These are phyloP conservation scores for Alternaria hordeiaustralica DNA, from an alignment of 2,329 filamentous ascomycete species.

Conservation along the genomic window DNA sequence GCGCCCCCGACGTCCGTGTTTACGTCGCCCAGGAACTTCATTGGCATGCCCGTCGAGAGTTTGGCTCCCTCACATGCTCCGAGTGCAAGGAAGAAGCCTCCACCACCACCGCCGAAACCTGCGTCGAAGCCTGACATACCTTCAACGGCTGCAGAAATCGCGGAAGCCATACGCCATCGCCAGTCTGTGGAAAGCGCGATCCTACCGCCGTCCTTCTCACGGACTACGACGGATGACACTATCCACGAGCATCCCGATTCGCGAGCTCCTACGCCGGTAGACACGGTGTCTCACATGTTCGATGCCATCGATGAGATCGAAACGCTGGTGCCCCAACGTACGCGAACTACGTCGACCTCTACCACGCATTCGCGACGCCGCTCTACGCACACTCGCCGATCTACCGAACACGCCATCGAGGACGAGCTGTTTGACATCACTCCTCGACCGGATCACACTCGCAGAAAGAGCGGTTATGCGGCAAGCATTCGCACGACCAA, in stretches of 20 bases:
- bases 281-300: conserved; percentile 41
- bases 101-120: conserved; percentile 14
- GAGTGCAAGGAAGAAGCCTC: conserved; percentile 18
- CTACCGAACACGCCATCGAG: conserved; percentile 20
- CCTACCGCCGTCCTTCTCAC: conserved; percentile 26
- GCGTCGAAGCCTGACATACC: conserved; percentile 11
- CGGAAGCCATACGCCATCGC: conserved; percentile 16
- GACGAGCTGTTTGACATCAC: conserved; percentile 34
- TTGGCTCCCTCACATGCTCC: conserved; percentile 24
- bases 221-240: conserved; percentile 15
- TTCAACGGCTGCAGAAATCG: conserved; percentile 15
- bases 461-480: conserved; percentile 42
- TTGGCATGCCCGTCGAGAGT: conserved; percentile 30
- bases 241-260: conserved; percentile 32
- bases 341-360: conserved; percentile 24
- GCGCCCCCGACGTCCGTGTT: conserved; percentile 36
- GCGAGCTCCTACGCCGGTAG: conserved; percentile 31
- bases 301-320: conserved; percentile 46
- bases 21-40: conserved; percentile 32
- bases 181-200: conserved; percentile 32
- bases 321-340: conserved; percentile 35
- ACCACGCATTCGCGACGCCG: conserved; percentile 36
- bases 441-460: conserved; percentile 23
- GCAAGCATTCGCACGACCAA: conserved; percentile 31
- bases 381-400: conserved; percentile 37